Percentiles rank a stretch among this genome's conserved stretches.
Conservation (phyloP, 1,284 basidiomycete genomes). For the Pseudozyma tsukubaensis region DNA sequence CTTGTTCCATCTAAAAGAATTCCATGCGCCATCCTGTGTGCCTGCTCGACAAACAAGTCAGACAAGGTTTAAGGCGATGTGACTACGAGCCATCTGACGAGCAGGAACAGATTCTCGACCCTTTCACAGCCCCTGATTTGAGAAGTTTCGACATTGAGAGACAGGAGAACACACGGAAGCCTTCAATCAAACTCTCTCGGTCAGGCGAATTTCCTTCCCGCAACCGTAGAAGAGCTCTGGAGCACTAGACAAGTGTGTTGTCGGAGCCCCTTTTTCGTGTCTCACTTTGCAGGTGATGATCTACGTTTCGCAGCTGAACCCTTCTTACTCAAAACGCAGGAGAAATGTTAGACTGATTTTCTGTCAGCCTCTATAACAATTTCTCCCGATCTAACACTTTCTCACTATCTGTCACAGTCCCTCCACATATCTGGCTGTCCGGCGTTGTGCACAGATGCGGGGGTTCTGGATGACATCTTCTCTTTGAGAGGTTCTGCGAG, state of each 20-base stretch:
- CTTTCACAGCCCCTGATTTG: too few species aligned
- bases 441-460: neutral
- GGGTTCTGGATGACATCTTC: neutral
- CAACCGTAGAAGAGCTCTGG: too few species aligned
- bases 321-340: neutral
- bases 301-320: conserved; percentile 7
- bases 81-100: too few species aligned
- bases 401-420: neutral
- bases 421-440: conserved; percentile 6
- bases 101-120: too few species aligned
- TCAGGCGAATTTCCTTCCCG: too few species aligned
- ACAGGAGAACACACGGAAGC: too few species aligned
- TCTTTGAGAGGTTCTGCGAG: neutral
- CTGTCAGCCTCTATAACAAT: conserved; percentile 2
- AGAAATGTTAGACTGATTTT: neutral
- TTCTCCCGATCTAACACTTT: conserved; percentile 14
- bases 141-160: too few species aligned
- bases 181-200: too few species aligned
- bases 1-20: too few species aligned
- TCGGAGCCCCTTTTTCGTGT: conserved; percentile 12
- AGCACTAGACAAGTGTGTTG: too few species aligned
- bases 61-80: too few species aligned
- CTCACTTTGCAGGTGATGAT: conserved; percentile 14
- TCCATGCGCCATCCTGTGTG: too few species aligned
- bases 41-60: neutral